Conservation (phyloP, 495 filamentous ascomycete species). For the Aspergillus steynii region DNA sequence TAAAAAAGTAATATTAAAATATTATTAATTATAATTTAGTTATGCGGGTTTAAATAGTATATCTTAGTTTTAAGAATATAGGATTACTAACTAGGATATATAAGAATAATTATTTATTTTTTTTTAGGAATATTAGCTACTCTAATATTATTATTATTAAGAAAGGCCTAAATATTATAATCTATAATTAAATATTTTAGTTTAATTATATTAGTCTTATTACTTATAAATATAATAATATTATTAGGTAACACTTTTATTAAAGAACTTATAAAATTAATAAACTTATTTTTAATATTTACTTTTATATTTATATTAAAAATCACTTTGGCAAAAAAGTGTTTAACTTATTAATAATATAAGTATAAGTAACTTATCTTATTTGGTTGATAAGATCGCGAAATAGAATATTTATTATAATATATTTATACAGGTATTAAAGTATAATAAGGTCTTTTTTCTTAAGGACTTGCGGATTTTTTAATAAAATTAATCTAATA, state of each 20-base stretch:
- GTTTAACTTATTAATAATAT: not conserved
- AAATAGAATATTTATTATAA: not conserved
- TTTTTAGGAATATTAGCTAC: not conserved
- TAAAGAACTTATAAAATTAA: not conserved
- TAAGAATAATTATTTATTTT: slow-evolving; percentile 4
- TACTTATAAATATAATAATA: too few relatives aligned
- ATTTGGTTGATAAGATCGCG: not conserved
- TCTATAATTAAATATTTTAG: too few relatives aligned
- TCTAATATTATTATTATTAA: too few relatives aligned
- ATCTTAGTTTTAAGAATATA: too few relatives aligned
- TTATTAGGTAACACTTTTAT: not conserved
- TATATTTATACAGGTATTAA: not conserved
- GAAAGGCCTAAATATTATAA: too few relatives aligned
- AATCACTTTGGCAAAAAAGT: not conserved
- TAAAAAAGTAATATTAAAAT: too few relatives aligned
- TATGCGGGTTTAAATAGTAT: too few relatives aligned
- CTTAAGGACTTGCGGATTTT: not conserved
- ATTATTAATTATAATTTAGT: too few relatives aligned
- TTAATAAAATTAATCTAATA: not conserved
- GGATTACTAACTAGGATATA: not conserved
- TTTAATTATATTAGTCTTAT: too few relatives aligned
- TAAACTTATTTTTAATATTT: slow-evolving; percentile 1
- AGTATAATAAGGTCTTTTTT: not conserved
- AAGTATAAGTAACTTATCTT: not conserved
- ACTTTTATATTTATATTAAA: slow-evolving; percentile 1